These are phyloP conservation scores for Suillus variegatus DNA, from an alignment of 768 basidiomycete genomes.

Conservation along the genomic window DNA sequence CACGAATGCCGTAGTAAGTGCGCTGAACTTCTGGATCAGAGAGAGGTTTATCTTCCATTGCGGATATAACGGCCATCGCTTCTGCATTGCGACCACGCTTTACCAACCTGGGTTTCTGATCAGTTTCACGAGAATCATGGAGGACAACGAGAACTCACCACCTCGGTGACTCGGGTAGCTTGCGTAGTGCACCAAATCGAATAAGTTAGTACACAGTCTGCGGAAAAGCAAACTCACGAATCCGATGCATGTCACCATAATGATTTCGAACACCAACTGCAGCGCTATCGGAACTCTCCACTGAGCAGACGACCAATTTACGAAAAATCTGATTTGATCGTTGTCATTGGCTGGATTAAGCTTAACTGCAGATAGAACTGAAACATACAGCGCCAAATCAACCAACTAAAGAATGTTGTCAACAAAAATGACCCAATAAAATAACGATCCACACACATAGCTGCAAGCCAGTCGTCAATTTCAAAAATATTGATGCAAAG, in stretches of 20 bases:
- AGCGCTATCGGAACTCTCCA: constrained; percentile 46
- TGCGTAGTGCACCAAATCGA: not conserved
- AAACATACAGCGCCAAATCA: constrained; percentile 40
- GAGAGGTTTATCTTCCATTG: constrained; percentile 37
- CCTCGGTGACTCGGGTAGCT: constrained; percentile 39
- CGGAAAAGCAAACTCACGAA: constrained; percentile 25
- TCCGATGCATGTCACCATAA: constrained; percentile 37
- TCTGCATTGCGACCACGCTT: constrained; percentile 38
- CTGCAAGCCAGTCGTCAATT: not conserved
- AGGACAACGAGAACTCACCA: constrained; percentile 20
- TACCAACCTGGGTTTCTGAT: not conserved
- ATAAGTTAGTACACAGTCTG: not conserved
- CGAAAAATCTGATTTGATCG: constrained; percentile 29
- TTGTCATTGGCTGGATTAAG: constrained; percentile 1
- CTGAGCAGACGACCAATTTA: constrained; percentile 34
- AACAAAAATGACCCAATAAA: constrained; percentile 3
- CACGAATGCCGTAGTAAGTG: constrained; percentile 40
- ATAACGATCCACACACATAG: not conserved
- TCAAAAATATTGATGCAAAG: too few species aligned
- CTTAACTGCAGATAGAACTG: not conserved
- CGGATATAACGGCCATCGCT: constrained; percentile 42
- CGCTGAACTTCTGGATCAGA: constrained; percentile 34
- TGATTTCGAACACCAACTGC: constrained; percentile 40
- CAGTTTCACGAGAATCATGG: not conserved
- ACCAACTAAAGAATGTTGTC: constrained; percentile 29